These are phyloP conservation scores for Cocos nucifera DNA, from an alignment of 176 grass and related monocot species.

Conservation along the genomic window DNA sequence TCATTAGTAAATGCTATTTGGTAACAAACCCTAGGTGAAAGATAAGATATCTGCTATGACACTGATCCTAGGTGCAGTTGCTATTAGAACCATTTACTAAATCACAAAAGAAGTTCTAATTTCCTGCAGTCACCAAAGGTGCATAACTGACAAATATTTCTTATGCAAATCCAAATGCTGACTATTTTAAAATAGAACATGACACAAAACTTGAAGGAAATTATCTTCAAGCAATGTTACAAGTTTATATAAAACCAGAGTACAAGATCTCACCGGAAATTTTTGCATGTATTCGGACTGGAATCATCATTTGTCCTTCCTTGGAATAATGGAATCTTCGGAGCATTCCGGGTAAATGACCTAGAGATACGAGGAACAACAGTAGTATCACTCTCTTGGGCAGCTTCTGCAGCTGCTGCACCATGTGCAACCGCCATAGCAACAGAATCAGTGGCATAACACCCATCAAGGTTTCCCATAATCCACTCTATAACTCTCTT, in stretches of 20 bases:
- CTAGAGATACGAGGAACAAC: conserved; percentile 45
- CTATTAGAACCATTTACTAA: no score
- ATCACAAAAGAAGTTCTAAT: no score
- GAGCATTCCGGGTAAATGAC: conserved; percentile 39
- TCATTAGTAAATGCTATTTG: no score
- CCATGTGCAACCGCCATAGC: conserved; percentile 8
- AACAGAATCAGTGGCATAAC: conserved; percentile 33
- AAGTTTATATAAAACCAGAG: background rate
- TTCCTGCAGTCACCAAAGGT: no score
- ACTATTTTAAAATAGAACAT: no score
- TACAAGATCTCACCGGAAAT: conserved; percentile 48
- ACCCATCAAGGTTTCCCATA: conserved; percentile 86
- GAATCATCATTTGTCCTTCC: conserved; percentile 64
- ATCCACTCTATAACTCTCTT: conserved; percentile 88
- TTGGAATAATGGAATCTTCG: conserved; percentile 57
- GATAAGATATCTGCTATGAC: no score
- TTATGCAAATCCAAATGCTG: no score
- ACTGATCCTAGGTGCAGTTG: no score
- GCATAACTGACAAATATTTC: no score
- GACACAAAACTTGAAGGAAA: no score
- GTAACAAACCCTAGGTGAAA: no score
- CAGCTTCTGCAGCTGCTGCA: conserved; percentile 29
- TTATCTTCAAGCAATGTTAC: background rate
- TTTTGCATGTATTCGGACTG: conserved; percentile 71
- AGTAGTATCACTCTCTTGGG: conserved; percentile 41